phyloP scores from a whole-genome alignment of 306 rosid genomes.

The Quercus wislizeni region DNA sequence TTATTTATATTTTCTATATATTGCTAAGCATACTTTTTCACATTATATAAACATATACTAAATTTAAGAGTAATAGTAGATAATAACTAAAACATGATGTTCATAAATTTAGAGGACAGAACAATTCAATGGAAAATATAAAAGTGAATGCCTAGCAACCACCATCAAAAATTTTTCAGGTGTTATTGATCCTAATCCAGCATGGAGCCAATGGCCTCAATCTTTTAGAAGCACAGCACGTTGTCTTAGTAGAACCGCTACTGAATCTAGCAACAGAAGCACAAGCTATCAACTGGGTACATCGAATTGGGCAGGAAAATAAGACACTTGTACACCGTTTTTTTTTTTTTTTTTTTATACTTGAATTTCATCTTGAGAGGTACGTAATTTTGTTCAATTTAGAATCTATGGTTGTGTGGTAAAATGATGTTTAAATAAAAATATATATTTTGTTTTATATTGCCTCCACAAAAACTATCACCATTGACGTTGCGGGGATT shows the following conservation, averaged over 20 bases:
- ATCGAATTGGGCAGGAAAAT: conserved; percentile 75
- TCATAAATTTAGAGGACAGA: conserved; percentile 61
- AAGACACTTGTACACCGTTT: conserved; percentile 85
- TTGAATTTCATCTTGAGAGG: too few species aligned
- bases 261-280: conserved; percentile 96
- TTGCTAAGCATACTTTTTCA: too few species aligned
- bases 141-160: conserved; percentile 26
- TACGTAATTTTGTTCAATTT: too few species aligned
- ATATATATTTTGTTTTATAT: too few species aligned
- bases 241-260: conserved; percentile 82
- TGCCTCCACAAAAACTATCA: too few species aligned
- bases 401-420: too few species aligned
- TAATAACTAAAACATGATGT: too few species aligned
- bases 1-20: too few species aligned
- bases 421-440: too few species aligned
- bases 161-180: conserved; percentile 49
- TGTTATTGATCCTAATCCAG: conserved; percentile 73
- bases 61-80: too few species aligned
- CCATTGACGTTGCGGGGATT: too few species aligned
- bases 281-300: conserved; percentile 87
- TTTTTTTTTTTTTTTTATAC: not conserved
- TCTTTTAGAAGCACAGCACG: conserved; percentile 89
- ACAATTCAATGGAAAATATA: conserved; percentile 29
- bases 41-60: too few species aligned
- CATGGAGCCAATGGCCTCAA: conserved; percentile 96